Base-by-base conservation (phyloP, 192 early-diverging fungal genomes). In the Mortierella antarctica region DNA sequence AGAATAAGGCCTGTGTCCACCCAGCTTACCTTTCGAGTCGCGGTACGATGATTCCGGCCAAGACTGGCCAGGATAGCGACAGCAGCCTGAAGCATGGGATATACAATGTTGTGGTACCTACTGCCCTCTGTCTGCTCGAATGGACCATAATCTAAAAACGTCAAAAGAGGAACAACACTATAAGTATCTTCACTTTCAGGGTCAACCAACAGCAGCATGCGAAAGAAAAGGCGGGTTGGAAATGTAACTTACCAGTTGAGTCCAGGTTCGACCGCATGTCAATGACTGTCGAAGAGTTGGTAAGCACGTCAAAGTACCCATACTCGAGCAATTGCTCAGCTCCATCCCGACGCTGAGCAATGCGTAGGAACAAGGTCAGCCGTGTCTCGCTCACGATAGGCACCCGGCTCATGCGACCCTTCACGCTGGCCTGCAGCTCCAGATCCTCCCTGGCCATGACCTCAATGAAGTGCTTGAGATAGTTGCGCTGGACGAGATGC, bases 311-410 rank as follows among this genome's bases (percentile, higher is more conserved):
- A 18, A 97, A 74, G 20, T 96, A 79, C 13, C 93, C 93, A 78
- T 89, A 89, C 44, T 95, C 92, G 20, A 96, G 59, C 42, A 98
- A 83, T 66, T 89, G 86, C 57, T 93, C 89, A 1, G 96, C 90
- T 17, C 95, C 96, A 21, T 93, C 93, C 11, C 82, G 70, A 9
- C 85, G 84, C 74, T 91, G 89, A 5, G 94, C 88, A 48, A 98
- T 78, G n/a, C 94, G 89, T 57, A 95, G 73, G 65, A 98, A 89
- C 39, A 98, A 86, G 0, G 88, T 78, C 88, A 96, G 90, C 85
- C 95, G 95, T 8, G 91, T 78, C 69, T 96, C 93, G 81, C 91
- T 95, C 59, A 95, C 91, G 47, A 80, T 63, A n/a, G 77, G 69
- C 65, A 67, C 64, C 17, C 70, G 64, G 41, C 70, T 80, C 58